Evolutionary conservation across 495 filamentous ascomycete genomes (phyloP), one percentile per base, ranked within the genome.

Genomic region (Daldinia bambusicola): DNA sequence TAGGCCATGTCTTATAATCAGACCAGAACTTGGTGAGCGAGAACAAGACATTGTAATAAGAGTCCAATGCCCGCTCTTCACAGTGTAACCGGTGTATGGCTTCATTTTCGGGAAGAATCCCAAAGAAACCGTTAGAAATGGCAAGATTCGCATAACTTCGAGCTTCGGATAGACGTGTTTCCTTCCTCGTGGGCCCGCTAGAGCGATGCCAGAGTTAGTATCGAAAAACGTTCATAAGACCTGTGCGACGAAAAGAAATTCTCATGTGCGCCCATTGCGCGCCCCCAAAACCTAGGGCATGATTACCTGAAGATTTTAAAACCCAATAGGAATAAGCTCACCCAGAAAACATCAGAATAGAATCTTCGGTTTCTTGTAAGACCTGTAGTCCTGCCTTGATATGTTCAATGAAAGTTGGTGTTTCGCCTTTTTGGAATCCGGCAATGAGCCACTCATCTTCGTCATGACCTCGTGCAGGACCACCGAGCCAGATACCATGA

Each of bases 41-140:
- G 70, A 93, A 92, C 18, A 94, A 76, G 12, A 94, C 79, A 69
- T 95, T 96, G 63, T 90, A 87, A 73, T 91, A 93, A 4, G 90
- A 93, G 70, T 96, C 93, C n/a, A 91, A 85, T 0, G 93, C 91
- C 56, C 85, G 81, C 10, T 85, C 80, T 73, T 95, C 93, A 5
- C 62, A 51, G 48, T 45, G 60, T 14, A 70, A 69, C 22, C 66
- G 72, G 57, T 63, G 37, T 31, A 55, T 38, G 20, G 37, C 61
- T 5, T 55, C 59, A 30, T 36, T 31, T 20, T 72, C 59, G 22
- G 56, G 22, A 13, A 68, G 22, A 9, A 83, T 57, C 20, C 62
- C 66, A 62, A 82, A 86, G 40, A 77, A 83, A 6, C 61, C 59
- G 70, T 84, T 81, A 14, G 79, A 78, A 3, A 66, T 59, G 26